A percentile compares a stretch with the other conserved stretches of the same genome.
Evolutionary conservation across 2,329 filamentous ascomycete genomes (phyloP).

Genomic region (Dothistroma pini): DNA sequence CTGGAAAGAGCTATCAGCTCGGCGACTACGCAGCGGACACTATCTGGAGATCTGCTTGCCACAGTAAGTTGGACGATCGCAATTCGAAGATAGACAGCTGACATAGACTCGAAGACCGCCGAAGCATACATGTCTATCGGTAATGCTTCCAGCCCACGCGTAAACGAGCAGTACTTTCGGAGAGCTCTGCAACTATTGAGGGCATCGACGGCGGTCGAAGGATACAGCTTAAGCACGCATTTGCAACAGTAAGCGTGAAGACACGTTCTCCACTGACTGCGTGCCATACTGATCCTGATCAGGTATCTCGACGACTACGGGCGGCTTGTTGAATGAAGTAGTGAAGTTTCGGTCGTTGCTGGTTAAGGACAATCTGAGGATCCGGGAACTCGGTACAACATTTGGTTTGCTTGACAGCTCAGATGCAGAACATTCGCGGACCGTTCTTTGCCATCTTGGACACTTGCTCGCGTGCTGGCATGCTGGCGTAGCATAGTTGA

Average conservation of each 20-base stretch:
- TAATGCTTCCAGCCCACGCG: slow-evolving; percentile 46
- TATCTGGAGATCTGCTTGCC: slow-evolving; percentile 45
- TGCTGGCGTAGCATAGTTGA: no score
- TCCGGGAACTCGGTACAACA: background rate
- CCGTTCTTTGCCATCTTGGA: no score
- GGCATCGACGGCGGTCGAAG: slow-evolving; percentile 40
- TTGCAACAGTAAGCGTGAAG: slow-evolving; percentile 49
- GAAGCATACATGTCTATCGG: slow-evolving; percentile 53
- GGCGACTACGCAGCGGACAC: slow-evolving; percentile 38
- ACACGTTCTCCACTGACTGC: no score
- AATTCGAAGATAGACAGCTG: slow-evolving; percentile 1
- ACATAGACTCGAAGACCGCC: slow-evolving; percentile 39
- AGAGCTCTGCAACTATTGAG: slow-evolving; percentile 47
- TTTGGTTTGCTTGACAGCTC: no score
- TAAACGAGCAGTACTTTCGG: slow-evolving; percentile 45
- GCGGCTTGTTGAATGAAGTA: slow-evolving; percentile 24
- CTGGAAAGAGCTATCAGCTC: slow-evolving; percentile 46
- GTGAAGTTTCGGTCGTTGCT: background rate
- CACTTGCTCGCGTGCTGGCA: no score
- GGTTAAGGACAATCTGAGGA: background rate
- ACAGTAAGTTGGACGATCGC: slow-evolving; percentile 37
- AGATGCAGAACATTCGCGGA: no score
- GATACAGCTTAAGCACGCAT: slow-evolving; percentile 44
- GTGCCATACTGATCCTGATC: background rate
- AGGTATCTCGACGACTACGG: slow-evolving; percentile 48